These are phyloP conservation scores for Spencermartinsiella europaea DNA, from an alignment of 805 yeast species.

Conservation along the genomic window DNA sequence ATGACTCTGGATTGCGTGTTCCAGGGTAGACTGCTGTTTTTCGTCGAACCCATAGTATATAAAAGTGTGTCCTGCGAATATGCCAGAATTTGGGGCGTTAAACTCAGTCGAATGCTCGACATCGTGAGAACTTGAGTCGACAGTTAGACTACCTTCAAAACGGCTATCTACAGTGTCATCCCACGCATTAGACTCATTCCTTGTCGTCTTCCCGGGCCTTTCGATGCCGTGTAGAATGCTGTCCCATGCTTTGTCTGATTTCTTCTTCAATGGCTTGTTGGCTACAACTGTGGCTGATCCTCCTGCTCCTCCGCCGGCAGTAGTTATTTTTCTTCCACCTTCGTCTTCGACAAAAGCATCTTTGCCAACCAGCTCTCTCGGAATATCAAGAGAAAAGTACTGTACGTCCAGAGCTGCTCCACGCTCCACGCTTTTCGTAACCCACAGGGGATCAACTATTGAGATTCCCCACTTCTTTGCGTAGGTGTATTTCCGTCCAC, in stretches of 20 bases:
- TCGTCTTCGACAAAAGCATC: constrained; percentile 25
- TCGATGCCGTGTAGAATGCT: constrained; percentile 9
- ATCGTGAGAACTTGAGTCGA: neutral
- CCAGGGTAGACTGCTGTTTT: constrained; percentile 36
- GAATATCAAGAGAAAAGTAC: constrained; percentile 30
- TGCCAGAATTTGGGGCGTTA: constrained; percentile 5
- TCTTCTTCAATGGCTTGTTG: constrained; percentile 4
- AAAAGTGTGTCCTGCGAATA: constrained; percentile 44
- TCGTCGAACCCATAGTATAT: constrained; percentile 38
- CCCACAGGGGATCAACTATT: constrained; percentile 42
- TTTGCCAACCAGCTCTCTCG: constrained; percentile 30
- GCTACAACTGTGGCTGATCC: neutral
- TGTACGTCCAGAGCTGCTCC: constrained; percentile 37
- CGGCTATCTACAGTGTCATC: constrained; percentile 1
- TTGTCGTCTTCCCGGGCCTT: neutral
- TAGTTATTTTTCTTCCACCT: neutral
- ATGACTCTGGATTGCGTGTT: constrained; percentile 42
- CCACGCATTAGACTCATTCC: constrained; percentile 6
- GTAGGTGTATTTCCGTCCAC: constrained; percentile 33
- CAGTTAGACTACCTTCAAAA: neutral
- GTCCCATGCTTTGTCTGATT: constrained; percentile 13
- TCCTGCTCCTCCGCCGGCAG: neutral
- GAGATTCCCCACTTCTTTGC: constrained; percentile 39
- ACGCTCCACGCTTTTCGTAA: constrained; percentile 37
- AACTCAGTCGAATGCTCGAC: neutral